A percentile compares a stretch with the other conserved stretches of the same genome.
Conservation (phyloP, 2,329 filamentous ascomycete genomes). For the Stachybotrys elegans region DNA sequence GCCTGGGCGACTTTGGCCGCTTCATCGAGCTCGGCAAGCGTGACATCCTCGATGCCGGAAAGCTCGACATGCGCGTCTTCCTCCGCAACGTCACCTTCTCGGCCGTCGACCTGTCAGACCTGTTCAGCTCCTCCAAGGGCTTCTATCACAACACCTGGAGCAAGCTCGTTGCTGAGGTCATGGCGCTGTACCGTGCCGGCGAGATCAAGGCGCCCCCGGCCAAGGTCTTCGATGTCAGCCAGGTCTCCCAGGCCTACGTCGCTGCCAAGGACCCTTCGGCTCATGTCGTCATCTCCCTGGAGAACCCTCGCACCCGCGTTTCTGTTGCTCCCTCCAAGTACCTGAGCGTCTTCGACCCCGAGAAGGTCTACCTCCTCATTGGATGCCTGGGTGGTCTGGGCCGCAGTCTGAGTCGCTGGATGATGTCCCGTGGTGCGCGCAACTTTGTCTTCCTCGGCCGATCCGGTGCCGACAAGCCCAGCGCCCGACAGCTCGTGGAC, state of each 20-base stretch:
- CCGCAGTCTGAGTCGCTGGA: constrained; percentile 15
- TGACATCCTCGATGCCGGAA: constrained; percentile 25
- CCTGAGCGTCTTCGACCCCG: constrained; percentile 4
- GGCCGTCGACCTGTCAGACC: constrained; percentile 30
- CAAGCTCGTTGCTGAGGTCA: constrained; percentile 1
- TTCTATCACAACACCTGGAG: background rate
- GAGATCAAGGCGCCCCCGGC: constrained; percentile 7
- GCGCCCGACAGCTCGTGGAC: constrained; percentile 10
- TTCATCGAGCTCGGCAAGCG: constrained; percentile 34
- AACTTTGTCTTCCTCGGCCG: constrained; percentile 23
- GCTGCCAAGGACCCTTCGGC: constrained; percentile 29
- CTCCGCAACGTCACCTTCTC: constrained; percentile 33
- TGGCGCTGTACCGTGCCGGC: constrained; percentile 12
- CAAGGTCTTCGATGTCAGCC: constrained; percentile 9
- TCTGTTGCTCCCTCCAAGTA: constrained; percentile 1
- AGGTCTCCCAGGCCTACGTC: constrained; percentile 31
- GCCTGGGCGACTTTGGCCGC: constrained; percentile 28
- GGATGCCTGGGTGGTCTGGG: constrained; percentile 23
- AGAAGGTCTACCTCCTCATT: constrained; percentile 20
- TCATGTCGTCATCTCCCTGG: background rate
- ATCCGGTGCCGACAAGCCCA: constrained; percentile 14
- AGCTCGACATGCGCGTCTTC: constrained; percentile 30
- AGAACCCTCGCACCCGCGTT: background rate
- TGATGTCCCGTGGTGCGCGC: constrained; percentile 18
- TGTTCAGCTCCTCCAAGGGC: constrained; percentile 1